Evolutionary conservation across 371 early-diverging fungal species (phyloP), one percentile per base, ranked within the genome.

Genomic region (Mucor irregularis): DNA sequence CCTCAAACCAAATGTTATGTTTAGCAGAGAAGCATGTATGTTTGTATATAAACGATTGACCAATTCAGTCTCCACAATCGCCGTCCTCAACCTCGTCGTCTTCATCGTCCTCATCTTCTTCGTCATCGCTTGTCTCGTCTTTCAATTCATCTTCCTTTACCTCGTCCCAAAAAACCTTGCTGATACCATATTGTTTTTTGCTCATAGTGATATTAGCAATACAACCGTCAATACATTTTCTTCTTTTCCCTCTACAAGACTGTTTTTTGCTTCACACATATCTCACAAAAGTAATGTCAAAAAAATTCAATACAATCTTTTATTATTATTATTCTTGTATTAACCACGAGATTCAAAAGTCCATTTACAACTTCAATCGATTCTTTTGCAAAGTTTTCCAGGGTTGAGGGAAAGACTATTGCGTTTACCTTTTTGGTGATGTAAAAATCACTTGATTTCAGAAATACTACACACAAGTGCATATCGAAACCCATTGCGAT

Each of bases 311-410:
- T 25, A 53, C 34, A 34, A 53, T 53, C 25, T 53, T 33, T 53
- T 53, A 9, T 47, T 34, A 9, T 34, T 3, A 9, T 3, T 31
- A 17, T 51, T 33, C 21, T 37, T 47, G 13, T 39, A 47, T 35
- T 55, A 38, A 47, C 55, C 26, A 55, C 29, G 45, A 55, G 55
- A 47, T 55, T 31, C 55, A 55, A 55, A 55, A 55, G 55, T 33
- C 48, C 55, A 29, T 55, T 55, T 55, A 35, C 48, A 19, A 55
- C 37, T 47, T 47, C 39, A 55, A 47, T 55, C 9, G 47, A 55
- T 55, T 47, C 55, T 55, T 47, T 19, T 21, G 21, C 38, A 55
- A 55, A 39, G 39, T 39, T 37, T 2, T 35, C 14, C 39, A 55
- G 55, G 19, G 4, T 54, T 29, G 48, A 46, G 28, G 48, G 55